These are phyloP conservation scores for Anthracocystis panici-leucophaei DNA, from an alignment of 1,284 basidiomycete species.

Conservation along the genomic window DNA sequence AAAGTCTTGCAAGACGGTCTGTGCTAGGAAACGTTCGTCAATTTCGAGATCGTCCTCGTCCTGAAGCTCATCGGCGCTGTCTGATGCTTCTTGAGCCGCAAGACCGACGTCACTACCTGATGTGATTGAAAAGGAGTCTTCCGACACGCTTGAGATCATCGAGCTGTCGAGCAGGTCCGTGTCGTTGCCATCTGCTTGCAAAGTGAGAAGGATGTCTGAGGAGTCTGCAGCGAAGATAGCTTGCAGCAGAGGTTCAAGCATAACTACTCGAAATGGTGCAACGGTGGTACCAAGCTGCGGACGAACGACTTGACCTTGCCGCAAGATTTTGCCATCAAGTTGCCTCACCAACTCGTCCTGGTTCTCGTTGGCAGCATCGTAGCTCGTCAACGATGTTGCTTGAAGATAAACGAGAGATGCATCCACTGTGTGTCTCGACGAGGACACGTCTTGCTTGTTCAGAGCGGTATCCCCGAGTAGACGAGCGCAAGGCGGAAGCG, in stretches of 20 bases:
- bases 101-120: constrained; percentile 15
- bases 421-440: constrained; percentile 29
- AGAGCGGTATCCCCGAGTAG: constrained; percentile 17
- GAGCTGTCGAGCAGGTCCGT: constrained; percentile 22
- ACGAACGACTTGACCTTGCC: constrained; percentile 43
- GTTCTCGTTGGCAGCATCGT: constrained; percentile 23
- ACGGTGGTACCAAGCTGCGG: constrained; percentile 14
- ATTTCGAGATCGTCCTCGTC: constrained; percentile 45
- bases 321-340: constrained; percentile 48
- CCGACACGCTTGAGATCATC: constrained; percentile 29
- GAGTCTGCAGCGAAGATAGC: constrained; percentile 40
- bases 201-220: constrained; percentile 49
- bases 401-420: constrained; percentile 52
- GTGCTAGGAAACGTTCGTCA: constrained; percentile 61
- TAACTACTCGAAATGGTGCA: constrained; percentile 39
- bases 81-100: constrained; percentile 9
- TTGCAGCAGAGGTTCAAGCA: constrained; percentile 64
- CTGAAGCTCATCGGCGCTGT: constrained; percentile 36
- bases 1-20: constrained; percentile 54
- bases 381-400: constrained; percentile 42
- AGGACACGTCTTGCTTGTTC: constrained; percentile 18
- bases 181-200: constrained; percentile 28
- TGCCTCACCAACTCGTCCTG: constrained; percentile 33
- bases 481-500: constrained; percentile 15
- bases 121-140: constrained; percentile 34